Evolutionary conservation across 768 basidiomycete genomes (phyloP).

Genomic region (Candolleomyces eurysporus): DNA sequence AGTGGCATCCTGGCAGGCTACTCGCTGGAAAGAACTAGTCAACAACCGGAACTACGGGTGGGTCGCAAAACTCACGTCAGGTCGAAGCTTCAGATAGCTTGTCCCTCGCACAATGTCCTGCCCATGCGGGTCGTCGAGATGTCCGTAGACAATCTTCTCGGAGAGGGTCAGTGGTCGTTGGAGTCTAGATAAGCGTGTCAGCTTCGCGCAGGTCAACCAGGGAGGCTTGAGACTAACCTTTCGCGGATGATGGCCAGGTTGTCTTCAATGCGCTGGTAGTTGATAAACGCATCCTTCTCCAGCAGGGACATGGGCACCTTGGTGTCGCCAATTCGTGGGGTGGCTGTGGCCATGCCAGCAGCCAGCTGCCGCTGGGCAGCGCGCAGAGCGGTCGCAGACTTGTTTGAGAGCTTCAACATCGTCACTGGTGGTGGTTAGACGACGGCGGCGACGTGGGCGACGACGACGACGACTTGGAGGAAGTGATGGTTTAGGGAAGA

Average conservation of each 20-base stretch:
- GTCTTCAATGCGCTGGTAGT: conserved; percentile 97
- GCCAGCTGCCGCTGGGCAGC: conserved; percentile 46
- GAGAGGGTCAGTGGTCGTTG: conserved; percentile 90
- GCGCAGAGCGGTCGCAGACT: conserved; percentile 53
- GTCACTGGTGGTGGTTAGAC: conserved; percentile 37
- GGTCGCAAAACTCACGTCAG: conserved; percentile 69
- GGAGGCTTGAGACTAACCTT: conserved; percentile 46
- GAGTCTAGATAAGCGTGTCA: conserved; percentile 47
- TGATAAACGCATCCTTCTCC: conserved; percentile 81
- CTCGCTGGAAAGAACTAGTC: conserved; percentile 50
- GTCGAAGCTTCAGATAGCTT: conserved; percentile 96
- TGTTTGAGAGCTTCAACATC: conserved; percentile 62
- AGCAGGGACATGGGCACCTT: conserved; percentile 88
- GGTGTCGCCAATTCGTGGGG: conserved; percentile 80
- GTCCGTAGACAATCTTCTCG: conserved; percentile 97
- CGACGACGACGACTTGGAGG: conserved; percentile 28
- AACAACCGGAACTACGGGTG: conserved; percentile 3
- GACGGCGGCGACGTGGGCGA: conserved; percentile 28
- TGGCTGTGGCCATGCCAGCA: conserved; percentile 79
- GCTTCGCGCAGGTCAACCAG: not conserved
- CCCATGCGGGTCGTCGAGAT: conserved; percentile 90
- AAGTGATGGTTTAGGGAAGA: conserved; percentile 28
- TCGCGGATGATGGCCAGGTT: conserved; percentile 87
- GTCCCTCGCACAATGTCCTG: conserved; percentile 90
- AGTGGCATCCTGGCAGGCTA: conserved; percentile 89